Evolutionary conservation across 2,329 filamentous ascomycete genomes (phyloP).

Genomic region (Fusarium sp.): DNA sequence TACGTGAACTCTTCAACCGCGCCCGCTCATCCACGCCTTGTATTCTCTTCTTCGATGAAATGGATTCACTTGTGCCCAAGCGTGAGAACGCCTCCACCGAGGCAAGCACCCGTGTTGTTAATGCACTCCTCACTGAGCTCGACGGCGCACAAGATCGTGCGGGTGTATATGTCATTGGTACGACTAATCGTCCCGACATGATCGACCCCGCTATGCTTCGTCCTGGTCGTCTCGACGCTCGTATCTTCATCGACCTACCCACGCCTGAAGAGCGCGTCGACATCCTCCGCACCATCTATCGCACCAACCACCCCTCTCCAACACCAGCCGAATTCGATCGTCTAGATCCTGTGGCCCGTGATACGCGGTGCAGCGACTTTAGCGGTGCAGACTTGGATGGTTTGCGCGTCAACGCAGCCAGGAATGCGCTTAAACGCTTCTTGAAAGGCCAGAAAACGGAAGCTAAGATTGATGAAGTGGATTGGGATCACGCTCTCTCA

Average conservation of each 20-base stretch:
- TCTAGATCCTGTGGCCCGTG: constrained; percentile 72
- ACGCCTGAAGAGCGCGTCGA: constrained; percentile 81
- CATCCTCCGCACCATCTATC: constrained; percentile 77
- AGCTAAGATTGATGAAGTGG: constrained; percentile 48
- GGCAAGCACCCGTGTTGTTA: constrained; percentile 88
- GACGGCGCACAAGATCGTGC: constrained; percentile 83
- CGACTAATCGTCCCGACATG: constrained; percentile 94
- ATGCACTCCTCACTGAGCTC: constrained; percentile 92
- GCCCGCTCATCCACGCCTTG: constrained; percentile 88
- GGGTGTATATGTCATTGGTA: constrained; percentile 93
- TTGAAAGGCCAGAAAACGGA: constrained; percentile 43
- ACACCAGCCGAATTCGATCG: constrained; percentile 59
- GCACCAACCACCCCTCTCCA: constrained; percentile 51
- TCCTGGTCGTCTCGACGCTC: constrained; percentile 85
- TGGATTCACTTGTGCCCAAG: constrained; percentile 89
- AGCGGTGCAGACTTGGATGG: constrained; percentile 71
- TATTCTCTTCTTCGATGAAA: constrained; percentile 97
- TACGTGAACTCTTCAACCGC: constrained; percentile 89
- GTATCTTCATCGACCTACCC: constrained; percentile 90
- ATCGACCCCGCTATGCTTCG: constrained; percentile 96
- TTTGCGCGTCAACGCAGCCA: constrained; percentile 58
- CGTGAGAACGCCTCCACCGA: constrained; percentile 83
- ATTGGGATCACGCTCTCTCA: constrained; percentile 63
- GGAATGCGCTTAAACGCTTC: constrained; percentile 57
- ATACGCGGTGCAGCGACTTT: constrained; percentile 76